Evolutionary conservation across 1,139 yeast species (phyloP).

Genomic region (Suhomyces panamericanus): DNA sequence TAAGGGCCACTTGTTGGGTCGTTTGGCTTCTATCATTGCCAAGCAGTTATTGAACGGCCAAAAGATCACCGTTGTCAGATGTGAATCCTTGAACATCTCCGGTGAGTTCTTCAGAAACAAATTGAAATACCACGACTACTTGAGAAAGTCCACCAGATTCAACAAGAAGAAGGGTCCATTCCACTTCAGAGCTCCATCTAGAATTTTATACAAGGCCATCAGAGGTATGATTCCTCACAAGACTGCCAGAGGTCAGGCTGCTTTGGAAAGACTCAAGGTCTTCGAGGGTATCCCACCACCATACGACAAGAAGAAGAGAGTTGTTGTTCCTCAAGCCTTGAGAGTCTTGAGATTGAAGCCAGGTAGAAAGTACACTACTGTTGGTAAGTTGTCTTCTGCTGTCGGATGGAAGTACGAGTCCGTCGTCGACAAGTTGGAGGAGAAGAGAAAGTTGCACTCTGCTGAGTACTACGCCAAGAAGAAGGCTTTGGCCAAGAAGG

Average conservation of each 20-base stretch:
- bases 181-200: constrained; percentile 99
- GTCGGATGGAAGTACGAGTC: constrained; percentile 99
- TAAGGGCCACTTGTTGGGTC: constrained; percentile 99
- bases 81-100: constrained; percentile 97
- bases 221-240: constrained; percentile 99
- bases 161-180: constrained; percentile 99
- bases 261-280: constrained; percentile 98
- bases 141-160: constrained; percentile 98
- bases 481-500: constrained; percentile 93
- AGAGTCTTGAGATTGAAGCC: constrained; percentile 99
- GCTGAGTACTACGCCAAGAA: constrained; percentile 99
- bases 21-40: constrained; percentile 98
- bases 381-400: constrained; percentile 92
- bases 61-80: constrained; percentile 95
- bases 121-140: constrained; percentile 99
- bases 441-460: constrained; percentile 98
- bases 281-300: constrained; percentile 99
- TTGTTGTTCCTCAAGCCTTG: constrained; percentile 99
- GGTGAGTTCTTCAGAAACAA: constrained; percentile 99
- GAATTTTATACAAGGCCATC: constrained; percentile 99
- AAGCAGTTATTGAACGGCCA: constrained; percentile 98
- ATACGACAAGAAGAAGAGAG: constrained; percentile 99
- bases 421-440: constrained; percentile 96
- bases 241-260: constrained; percentile 99
- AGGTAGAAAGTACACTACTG: constrained; percentile 99